These are phyloP conservation scores for Ambrosiella xylebori DNA, from an alignment of 2,329 filamentous ascomycete genomes.

Conservation along the genomic window DNA sequence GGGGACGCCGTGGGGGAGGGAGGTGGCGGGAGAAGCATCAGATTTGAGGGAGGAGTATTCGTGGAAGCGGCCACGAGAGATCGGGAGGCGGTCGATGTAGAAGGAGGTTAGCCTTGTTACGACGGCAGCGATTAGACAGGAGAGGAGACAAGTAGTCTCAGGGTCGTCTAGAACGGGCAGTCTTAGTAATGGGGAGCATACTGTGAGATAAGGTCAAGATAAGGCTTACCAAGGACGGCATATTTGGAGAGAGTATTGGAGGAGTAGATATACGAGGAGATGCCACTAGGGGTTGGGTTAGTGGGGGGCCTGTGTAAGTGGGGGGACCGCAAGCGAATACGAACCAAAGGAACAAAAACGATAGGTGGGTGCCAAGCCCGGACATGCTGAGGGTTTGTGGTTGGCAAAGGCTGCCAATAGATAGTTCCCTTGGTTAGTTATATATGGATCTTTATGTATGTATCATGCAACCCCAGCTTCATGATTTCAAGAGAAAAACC, in stretches of 20 bases:
- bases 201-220: background rate
- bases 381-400: background rate
- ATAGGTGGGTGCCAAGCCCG: slow-evolving; percentile 4
- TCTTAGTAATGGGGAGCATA: background rate
- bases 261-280: slow-evolving; percentile 8
- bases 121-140: slow-evolving; percentile 29
- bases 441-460: no score
- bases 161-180: slow-evolving; percentile 9
- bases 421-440: no score
- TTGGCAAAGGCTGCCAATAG: no score
- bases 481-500: no score
- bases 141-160: slow-evolving; percentile 18
- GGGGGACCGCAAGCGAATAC: background rate
- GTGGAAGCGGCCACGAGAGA: slow-evolving; percentile 17
- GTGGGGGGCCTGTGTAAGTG: background rate
- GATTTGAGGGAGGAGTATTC: slow-evolving; percentile 1
- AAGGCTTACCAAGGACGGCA: slow-evolving; percentile 11
- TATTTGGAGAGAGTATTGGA: slow-evolving; percentile 12
- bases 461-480: no score
- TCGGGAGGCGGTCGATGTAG: slow-evolving; percentile 13
- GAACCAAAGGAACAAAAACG: slow-evolving; percentile 9
- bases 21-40: background rate
- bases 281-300: background rate
- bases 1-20: slow-evolving; percentile 20
- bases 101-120: slow-evolving; percentile 16